Conservation (phyloP, 2,329 filamentous ascomycete genomes). For the Stenocarpella maydis region DNA sequence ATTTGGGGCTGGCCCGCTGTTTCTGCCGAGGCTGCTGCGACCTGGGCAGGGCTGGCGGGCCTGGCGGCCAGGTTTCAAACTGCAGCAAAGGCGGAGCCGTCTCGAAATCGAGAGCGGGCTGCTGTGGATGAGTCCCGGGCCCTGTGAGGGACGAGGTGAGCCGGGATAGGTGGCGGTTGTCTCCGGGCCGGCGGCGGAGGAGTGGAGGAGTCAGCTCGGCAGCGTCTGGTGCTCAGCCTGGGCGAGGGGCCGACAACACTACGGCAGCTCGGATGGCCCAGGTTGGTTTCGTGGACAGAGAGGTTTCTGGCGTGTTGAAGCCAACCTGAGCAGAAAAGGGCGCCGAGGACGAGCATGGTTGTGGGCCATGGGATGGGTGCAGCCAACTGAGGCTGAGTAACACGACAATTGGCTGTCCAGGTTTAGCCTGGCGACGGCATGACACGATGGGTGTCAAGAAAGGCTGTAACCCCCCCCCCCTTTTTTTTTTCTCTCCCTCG, state of each 20-base stretch:
- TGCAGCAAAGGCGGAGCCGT: slow-evolving; percentile 17
- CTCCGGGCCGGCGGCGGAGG: not conserved
- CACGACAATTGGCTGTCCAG: slow-evolving; percentile 6
- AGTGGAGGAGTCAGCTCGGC: not conserved
- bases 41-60: not conserved
- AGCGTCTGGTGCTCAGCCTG: not conserved
- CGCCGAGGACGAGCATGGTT: not conserved
- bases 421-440: slow-evolving; percentile 18
- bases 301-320: not conserved
- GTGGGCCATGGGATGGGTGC: not conserved
- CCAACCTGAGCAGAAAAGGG: not conserved
- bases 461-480: too few relatives aligned
- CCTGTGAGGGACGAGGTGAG: slow-evolving; percentile 9
- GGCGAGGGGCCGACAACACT: not conserved
- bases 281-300: not conserved
- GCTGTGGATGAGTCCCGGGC: slow-evolving; percentile 11
- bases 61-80: slow-evolving; percentile 20
- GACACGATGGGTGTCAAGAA: too few relatives aligned
- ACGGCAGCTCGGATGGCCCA: not conserved
- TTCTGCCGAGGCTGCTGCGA: not conserved
- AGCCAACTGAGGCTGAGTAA: slow-evolving; percentile 27
- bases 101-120: slow-evolving; percentile 23
- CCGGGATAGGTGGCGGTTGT: not conserved
- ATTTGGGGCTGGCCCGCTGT: slow-evolving; percentile 6
- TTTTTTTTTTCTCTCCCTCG: too few relatives aligned